Percentiles rank a stretch among this genome's conserved stretches.
Conservation (phyloP, 768 basidiomycete species). For the Psilocybe cubensis region DNA sequence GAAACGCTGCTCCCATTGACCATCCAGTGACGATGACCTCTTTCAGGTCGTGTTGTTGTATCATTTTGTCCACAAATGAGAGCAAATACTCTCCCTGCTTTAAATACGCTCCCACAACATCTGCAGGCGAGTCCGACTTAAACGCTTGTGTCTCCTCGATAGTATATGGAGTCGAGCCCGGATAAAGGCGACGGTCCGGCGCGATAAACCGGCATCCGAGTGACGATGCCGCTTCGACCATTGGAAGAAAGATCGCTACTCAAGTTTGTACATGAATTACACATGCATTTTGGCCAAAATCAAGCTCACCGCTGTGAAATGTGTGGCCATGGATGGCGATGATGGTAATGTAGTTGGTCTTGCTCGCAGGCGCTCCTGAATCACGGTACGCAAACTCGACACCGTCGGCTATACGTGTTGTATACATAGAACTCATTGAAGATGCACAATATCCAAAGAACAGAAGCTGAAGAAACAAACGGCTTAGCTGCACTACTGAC, state of each 20-base stretch:
- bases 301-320: slow-evolving; percentile 30
- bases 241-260: slow-evolving; percentile 27
- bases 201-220: slow-evolving; percentile 27
- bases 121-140: slow-evolving; percentile 11
- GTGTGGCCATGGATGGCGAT: slow-evolving; percentile 35
- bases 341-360: slow-evolving; percentile 24
- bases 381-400: slow-evolving; percentile 31
- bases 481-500: too few relatives aligned
- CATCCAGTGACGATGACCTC: slow-evolving; percentile 28
- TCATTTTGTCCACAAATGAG: slow-evolving; percentile 29
- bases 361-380: slow-evolving; percentile 23
- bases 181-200: slow-evolving; percentile 38
- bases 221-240: slow-evolving; percentile 18
- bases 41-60: slow-evolving; percentile 18
- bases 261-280: neutral
- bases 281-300: neutral
- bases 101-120: slow-evolving; percentile 20
- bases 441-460: too few relatives aligned
- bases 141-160: slow-evolving; percentile 25
- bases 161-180: slow-evolving; percentile 32
- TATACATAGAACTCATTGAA: too few relatives aligned
- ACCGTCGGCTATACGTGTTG: too few relatives aligned
- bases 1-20: slow-evolving; percentile 32
- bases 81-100: slow-evolving; percentile 32
- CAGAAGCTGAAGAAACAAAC: too few relatives aligned